phyloP scores from a whole-genome alignment of 495 filamentous ascomycete species.

The Venustampulla echinocandica region DNA sequence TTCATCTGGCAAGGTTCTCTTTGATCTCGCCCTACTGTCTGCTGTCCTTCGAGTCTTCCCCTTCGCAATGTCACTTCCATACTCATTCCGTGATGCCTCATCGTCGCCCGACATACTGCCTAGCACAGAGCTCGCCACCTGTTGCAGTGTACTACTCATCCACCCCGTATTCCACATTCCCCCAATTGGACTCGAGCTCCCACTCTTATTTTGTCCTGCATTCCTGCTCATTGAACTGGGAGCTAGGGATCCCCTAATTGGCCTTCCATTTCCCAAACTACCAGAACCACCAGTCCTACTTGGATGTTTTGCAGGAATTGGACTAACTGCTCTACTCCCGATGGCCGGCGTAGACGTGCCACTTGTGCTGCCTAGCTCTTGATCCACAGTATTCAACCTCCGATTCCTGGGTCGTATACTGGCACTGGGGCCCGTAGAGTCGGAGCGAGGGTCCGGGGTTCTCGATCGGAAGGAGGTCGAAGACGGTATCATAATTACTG shows the following conservation, averaged over 20 bases:
- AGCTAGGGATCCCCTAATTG: constrained; percentile 22
- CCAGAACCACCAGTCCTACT: constrained; percentile 8
- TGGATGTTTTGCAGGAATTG: constrained; percentile 20
- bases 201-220: constrained; percentile 2
- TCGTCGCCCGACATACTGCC: constrained; percentile 12
- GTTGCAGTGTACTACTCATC: constrained; percentile 22
- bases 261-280: constrained; percentile 10
- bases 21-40: constrained; percentile 4
- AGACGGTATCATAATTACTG: constrained; percentile 15
- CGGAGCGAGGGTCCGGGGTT: not conserved
- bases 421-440: not conserved
- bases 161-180: constrained; percentile 16
- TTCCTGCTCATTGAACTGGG: constrained; percentile 7
- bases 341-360: constrained; percentile 8
- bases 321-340: constrained; percentile 18
- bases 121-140: constrained; percentile 27
- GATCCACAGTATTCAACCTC: constrained; percentile 10
- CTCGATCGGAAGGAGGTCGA: constrained; percentile 5
- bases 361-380: constrained; percentile 19
- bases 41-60: constrained; percentile 3
- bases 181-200: constrained; percentile 6
- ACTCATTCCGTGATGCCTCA: constrained; percentile 3
- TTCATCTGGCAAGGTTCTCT: constrained; percentile 5
- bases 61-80: not conserved
- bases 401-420: constrained; percentile 19